Conservation (phyloP, 345 rosid species). For the Lenwebbia sp. region DNA sequence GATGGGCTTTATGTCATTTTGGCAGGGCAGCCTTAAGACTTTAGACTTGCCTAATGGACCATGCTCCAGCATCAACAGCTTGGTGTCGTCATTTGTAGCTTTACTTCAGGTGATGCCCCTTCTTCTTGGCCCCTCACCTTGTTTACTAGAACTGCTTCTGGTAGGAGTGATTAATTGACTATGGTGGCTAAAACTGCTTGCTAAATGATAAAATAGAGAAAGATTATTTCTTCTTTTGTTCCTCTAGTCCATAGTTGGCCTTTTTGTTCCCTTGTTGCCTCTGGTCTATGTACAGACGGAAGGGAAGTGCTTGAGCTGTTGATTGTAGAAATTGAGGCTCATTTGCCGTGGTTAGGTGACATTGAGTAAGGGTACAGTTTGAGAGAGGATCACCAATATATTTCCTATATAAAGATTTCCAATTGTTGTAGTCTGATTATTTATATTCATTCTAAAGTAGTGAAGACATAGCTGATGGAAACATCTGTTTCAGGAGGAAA, state of each 20-base stretch:
- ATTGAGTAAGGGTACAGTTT: not conserved
- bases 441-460: not conserved
- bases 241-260: not conserved
- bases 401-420: not conserved
- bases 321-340: not conserved
- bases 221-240: not conserved
- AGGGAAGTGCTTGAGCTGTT: not conserved
- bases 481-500: constrained; percentile 56
- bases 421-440: not conserved
- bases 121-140: not conserved
- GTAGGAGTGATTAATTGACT: not conserved
- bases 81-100: constrained; percentile 76
- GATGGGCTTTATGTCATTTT: constrained; percentile 23
- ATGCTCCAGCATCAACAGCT: constrained; percentile 55
- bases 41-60: constrained; percentile 26
- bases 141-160: not conserved
- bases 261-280: not conserved
- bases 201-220: not conserved
- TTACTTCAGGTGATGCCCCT: constrained; percentile 49
- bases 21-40: constrained; percentile 85
- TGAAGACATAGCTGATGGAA: not conserved
- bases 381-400: not conserved
- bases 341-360: not conserved
- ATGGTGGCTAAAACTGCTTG: not conserved
- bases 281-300: not conserved